A percentile compares a stretch with the other conserved stretches of the same genome.
Conservation (phyloP, 129 eudicot species). For the Flaveria brownii region DNA sequence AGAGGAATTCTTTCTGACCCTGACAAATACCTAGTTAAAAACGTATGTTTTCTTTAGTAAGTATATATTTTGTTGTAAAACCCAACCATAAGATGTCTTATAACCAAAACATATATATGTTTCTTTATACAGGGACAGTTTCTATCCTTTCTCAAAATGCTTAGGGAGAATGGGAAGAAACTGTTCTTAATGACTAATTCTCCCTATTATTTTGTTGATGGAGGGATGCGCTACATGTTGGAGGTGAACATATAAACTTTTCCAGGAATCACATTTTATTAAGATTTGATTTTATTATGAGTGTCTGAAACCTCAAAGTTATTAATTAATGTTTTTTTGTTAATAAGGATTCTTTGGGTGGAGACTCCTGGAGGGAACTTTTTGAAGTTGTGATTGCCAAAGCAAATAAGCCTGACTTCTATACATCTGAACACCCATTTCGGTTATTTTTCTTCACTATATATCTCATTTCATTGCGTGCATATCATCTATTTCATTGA, state of each 20-base stretch:
- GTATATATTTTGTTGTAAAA: background rate
- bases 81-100: constrained; percentile 1
- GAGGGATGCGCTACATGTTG: constrained; percentile 98
- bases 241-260: constrained; percentile 56
- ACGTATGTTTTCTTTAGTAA: constrained; percentile 50
- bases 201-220: constrained; percentile 96
- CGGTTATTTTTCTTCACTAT: constrained; percentile 51
- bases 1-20: constrained; percentile 87
- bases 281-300: background rate
- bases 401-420: constrained; percentile 97
- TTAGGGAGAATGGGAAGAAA: constrained; percentile 92
- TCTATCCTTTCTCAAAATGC: constrained; percentile 70
- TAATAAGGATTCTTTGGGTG: constrained; percentile 80
- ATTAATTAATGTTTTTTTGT: constrained; percentile 27
- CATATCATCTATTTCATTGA: background rate
- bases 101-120: background rate
- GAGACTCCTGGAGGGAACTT: constrained; percentile 97
- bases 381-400: constrained; percentile 98
- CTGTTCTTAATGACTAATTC: constrained; percentile 93
- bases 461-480: constrained; percentile 20
- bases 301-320: background rate
- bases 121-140: constrained; percentile 59
- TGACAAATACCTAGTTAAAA: constrained; percentile 78
- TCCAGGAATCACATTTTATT: background rate
- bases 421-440: constrained; percentile 95